Evolutionary conservation across 352 stramenopile species (phyloP).

Genomic region (Phytophthora palmivora): DNA sequence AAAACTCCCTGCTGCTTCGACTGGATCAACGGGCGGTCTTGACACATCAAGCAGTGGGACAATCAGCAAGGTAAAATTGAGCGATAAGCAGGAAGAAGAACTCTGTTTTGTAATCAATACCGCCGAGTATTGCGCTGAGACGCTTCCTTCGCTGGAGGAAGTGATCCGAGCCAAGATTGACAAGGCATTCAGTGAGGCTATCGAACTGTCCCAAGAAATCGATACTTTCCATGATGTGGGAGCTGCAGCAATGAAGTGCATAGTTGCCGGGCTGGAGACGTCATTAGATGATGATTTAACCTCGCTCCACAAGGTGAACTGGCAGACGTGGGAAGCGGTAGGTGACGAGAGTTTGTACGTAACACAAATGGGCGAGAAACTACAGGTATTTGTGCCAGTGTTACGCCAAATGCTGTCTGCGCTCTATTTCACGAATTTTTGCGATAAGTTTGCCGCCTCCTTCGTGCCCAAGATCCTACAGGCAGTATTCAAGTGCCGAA

Average conservation of each 20-base stretch:
- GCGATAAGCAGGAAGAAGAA: conserved; percentile 93
- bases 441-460: conserved; percentile 96
- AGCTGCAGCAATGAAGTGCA: conserved; percentile 93
- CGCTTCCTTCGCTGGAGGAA: conserved; percentile 95
- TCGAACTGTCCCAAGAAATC: conserved; percentile 94
- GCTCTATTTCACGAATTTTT: conserved; percentile 98
- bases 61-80: conserved; percentile 65
- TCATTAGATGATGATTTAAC: conserved; percentile 91
- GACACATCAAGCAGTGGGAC: conserved; percentile 32
- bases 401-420: conserved; percentile 90
- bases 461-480: conserved; percentile 94
- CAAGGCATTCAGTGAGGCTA: conserved; percentile 90
- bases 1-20: conserved; percentile 64
- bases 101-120: conserved; percentile 99
- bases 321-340: conserved; percentile 93
- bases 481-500: conserved; percentile 90
- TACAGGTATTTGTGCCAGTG: conserved; percentile 92
- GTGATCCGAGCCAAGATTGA: conserved; percentile 97
- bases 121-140: conserved; percentile 98
- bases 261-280: conserved; percentile 94
- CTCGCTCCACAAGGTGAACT: conserved; percentile 93
- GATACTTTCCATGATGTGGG: conserved; percentile 97
- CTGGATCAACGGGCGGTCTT: conserved; percentile 19
- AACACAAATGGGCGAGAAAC: conserved; percentile 92
- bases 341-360: conserved; percentile 97